Conservation (phyloP, 1,139 yeast species). For the Diutina sp. region DNA sequence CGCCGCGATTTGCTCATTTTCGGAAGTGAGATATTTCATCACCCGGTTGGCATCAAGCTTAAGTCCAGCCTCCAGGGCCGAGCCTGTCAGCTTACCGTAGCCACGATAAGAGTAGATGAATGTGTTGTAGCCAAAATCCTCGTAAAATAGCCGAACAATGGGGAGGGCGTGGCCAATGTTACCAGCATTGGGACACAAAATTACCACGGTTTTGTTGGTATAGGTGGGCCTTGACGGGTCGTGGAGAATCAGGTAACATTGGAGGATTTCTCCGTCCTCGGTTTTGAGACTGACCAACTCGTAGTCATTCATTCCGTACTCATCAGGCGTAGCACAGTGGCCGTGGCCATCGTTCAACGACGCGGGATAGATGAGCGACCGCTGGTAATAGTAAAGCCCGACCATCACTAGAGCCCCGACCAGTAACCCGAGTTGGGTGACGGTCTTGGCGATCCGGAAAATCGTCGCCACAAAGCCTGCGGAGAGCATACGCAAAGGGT, state of each 20-base stretch:
- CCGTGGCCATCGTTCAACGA: constrained; percentile 67
- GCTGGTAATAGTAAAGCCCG: constrained; percentile 59
- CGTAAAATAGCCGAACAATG: constrained; percentile 58
- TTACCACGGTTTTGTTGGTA: constrained; percentile 55
- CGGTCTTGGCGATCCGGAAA: constrained; percentile 4
- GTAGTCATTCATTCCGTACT: constrained; percentile 50
- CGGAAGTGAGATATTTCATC: constrained; percentile 41
- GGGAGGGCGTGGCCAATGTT: constrained; percentile 92
- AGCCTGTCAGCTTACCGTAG: constrained; percentile 77
- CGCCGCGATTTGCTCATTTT: constrained; percentile 36
- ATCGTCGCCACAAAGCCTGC: constrained; percentile 7
- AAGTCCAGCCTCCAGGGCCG: constrained; percentile 65
- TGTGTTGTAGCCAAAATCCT: constrained; percentile 60
- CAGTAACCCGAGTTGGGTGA: constrained; percentile 17
- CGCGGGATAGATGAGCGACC: constrained; percentile 68
- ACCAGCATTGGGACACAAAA: constrained; percentile 91
- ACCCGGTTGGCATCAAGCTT: constrained; percentile 74
- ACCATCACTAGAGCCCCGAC: constrained; percentile 28
- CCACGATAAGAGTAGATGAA: constrained; percentile 85
- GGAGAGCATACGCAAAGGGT: constrained; percentile 10
- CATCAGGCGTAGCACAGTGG: constrained; percentile 68
- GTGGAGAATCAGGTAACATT: constrained; percentile 35
- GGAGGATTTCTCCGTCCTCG: constrained; percentile 44
- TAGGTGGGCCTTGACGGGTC: constrained; percentile 28
- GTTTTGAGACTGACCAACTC: constrained; percentile 53